phyloP scores from a whole-genome alignment of 2,329 filamentous ascomycete genomes.

The Spiromastix sp. region DNA sequence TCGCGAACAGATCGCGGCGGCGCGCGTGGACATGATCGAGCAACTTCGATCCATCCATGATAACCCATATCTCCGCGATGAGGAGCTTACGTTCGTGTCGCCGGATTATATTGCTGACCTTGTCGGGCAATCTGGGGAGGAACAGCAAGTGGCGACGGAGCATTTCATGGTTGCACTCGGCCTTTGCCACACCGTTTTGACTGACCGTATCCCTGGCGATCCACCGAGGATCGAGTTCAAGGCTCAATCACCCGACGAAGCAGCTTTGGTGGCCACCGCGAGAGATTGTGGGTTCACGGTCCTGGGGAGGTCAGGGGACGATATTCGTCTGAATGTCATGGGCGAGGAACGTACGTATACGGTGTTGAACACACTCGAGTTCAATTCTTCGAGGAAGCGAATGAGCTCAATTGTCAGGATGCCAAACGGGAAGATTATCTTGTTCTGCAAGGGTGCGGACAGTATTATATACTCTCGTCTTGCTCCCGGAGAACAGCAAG shows the following conservation, averaged over 20 bases:
- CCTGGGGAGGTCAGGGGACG: constrained; percentile 66
- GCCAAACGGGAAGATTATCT: constrained; percentile 77
- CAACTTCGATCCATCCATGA: constrained; percentile 67
- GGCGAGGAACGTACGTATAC: constrained; percentile 77
- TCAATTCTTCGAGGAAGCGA: constrained; percentile 91
- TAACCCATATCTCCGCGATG: constrained; percentile 84
- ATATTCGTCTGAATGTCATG: constrained; percentile 75
- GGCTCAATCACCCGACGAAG: constrained; percentile 93
- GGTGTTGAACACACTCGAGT: constrained; percentile 90
- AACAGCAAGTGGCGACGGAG: constrained; percentile 68
- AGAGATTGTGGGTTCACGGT: constrained; percentile 94
- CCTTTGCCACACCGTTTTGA: constrained; percentile 93
- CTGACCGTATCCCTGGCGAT: constrained; percentile 81
- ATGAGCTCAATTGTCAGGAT: constrained; percentile 97
- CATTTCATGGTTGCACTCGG: constrained; percentile 92
- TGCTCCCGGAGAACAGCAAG: constrained; percentile 71
- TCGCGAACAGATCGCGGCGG: constrained; percentile 65
- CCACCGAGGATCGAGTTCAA: constrained; percentile 88
- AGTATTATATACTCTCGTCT: constrained; percentile 93
- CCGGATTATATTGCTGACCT: constrained; percentile 82
- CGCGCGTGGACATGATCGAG: constrained; percentile 60
- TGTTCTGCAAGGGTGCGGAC: constrained; percentile 97
- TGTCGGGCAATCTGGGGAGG: constrained; percentile 61
- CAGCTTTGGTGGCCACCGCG: constrained; percentile 85
- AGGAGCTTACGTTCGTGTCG: constrained; percentile 83